Conservation (phyloP, 2,329 filamentous ascomycete genomes). For the Curvularia hawaiiensis region DNA sequence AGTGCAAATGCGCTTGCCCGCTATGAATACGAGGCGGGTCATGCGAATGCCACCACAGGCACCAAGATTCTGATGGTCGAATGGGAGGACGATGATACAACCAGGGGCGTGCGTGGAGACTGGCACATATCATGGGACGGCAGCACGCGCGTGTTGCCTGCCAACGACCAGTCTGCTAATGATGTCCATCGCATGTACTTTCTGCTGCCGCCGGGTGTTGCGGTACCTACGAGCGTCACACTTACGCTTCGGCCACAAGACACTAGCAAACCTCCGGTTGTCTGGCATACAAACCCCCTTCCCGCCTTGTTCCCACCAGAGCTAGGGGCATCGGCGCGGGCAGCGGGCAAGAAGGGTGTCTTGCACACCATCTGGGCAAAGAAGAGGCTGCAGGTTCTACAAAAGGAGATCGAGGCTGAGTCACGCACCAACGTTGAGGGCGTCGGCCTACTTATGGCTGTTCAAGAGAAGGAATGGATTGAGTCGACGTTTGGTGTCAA, state of each 20-base stretch:
- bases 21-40: constrained; percentile 83
- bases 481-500: constrained; percentile 75
- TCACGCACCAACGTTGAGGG: constrained; percentile 77
- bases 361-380: constrained; percentile 92
- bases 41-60: constrained; percentile 70
- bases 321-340: constrained; percentile 68
- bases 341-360: constrained; percentile 77
- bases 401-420: constrained; percentile 77
- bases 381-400: constrained; percentile 74
- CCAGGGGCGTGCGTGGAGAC: constrained; percentile 54
- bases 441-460: constrained; percentile 80
- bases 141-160: constrained; percentile 73
- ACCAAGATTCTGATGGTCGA: constrained; percentile 95
- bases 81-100: constrained; percentile 71
- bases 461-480: constrained; percentile 86
- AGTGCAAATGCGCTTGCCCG: constrained; percentile 70
- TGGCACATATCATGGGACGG: constrained; percentile 88
- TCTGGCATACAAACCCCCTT: constrained; percentile 74
- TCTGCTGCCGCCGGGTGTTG: constrained; percentile 72
- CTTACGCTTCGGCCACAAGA: constrained; percentile 60
- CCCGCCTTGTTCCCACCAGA: constrained; percentile 85
- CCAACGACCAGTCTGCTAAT: constrained; percentile 60
- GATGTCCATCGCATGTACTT: constrained; percentile 74
- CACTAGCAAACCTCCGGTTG: constrained; percentile 50
- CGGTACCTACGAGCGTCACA: constrained; percentile 73